A percentile compares a stretch with the other conserved stretches of the same genome.
These are phyloP conservation scores for Taxillus chinensis DNA, from an alignment of 164 flowering plant species.

Conservation along the genomic window DNA sequence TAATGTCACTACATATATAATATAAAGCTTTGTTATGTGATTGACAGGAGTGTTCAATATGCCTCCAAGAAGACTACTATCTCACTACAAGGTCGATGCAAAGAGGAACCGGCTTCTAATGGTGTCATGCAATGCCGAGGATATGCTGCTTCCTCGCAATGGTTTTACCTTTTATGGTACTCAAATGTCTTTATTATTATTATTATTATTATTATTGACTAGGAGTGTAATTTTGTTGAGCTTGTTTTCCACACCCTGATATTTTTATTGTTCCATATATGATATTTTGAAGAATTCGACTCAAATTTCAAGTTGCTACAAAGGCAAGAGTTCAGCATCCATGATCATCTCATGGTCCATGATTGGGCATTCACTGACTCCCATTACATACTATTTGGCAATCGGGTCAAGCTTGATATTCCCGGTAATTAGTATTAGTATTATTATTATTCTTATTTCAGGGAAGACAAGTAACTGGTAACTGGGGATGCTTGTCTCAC, in stretches of 20 bases:
- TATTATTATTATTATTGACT: too few species aligned
- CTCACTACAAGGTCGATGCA: conserved; percentile 80
- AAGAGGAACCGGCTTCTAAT: conserved; percentile 43
- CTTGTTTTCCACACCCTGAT: too few species aligned
- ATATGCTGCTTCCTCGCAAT: conserved; percentile 79
- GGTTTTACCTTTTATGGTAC: conserved; percentile 77
- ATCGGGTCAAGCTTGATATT: conserved; percentile 73
- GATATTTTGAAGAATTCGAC: conserved; percentile 52
- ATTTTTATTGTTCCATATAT: too few species aligned
- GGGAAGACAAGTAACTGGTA: too few species aligned
- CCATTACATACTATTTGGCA: conserved; percentile 74
- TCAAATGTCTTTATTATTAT: too few species aligned
- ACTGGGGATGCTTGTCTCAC: too few species aligned
- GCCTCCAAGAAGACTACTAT: conserved; percentile 71
- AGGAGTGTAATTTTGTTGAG: too few species aligned
- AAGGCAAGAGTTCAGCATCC: conserved; percentile 49
- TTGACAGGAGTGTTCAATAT: conserved; percentile 73
- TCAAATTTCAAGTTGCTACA: conserved; percentile 50
- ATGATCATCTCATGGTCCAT: conserved; percentile 86
- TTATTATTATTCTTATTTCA: too few species aligned
- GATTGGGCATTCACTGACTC: conserved; percentile 93
- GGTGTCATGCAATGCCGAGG: conserved; percentile 82
- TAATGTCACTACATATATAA: not conserved
- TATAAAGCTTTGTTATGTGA: not conserved
- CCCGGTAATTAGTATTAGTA: conserved; percentile 32